Evolutionary conservation across 2,329 filamentous ascomycete genomes (phyloP), one percentile per base, ranked within the genome.

Genomic region (Cadophora sp.): DNA sequence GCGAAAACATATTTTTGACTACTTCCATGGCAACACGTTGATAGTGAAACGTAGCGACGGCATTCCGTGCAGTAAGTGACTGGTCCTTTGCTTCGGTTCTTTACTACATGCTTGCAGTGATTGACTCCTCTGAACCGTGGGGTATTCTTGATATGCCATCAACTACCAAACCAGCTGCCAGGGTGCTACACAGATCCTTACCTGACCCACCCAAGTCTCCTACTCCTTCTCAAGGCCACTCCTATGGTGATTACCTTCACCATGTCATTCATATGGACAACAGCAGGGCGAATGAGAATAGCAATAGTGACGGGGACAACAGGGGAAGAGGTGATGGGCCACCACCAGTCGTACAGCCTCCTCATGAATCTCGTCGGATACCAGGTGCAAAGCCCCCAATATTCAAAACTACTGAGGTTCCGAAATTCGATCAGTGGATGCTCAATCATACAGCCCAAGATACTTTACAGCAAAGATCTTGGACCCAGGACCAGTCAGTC

Each of bases 401-500:
- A 9, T 47, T 47, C 30, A 53, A 20, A 22, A 33, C 59, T 18
- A 30, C 24, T 6, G 20, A 51, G 3, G 47, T 62, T 41, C 47
- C 55, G 20, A 66, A 64, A 27, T 74, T 61, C 48, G 66, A 69
- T 18, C 53, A 61, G 13, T 73, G 70, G 70, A 67, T 67, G 64
- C 64, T 62, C 8, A 67, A 72, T 39, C 59, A 73, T 24, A 66
- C 65, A 27, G 70, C 64, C 36, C 62, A 67, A 50, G 68, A 74
- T 53, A 43, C 36, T 18, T 62, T 73, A 1, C 68, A 75, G 20
- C 68, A 66, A 13, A 43, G 66, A 60, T 73, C 72, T 2, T 75
- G 69, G 18, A 50, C 62, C 5, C 68, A 59, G 22, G 69, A 73
- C 53, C 69, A 73, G 59, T 72, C 70, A 4, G 72, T 73, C 18